Evolutionary conservation across 352 stramenopile genomes (phyloP), one percentile per base, ranked within the genome.

Genomic region (Globisporangium paddicum): DNA sequence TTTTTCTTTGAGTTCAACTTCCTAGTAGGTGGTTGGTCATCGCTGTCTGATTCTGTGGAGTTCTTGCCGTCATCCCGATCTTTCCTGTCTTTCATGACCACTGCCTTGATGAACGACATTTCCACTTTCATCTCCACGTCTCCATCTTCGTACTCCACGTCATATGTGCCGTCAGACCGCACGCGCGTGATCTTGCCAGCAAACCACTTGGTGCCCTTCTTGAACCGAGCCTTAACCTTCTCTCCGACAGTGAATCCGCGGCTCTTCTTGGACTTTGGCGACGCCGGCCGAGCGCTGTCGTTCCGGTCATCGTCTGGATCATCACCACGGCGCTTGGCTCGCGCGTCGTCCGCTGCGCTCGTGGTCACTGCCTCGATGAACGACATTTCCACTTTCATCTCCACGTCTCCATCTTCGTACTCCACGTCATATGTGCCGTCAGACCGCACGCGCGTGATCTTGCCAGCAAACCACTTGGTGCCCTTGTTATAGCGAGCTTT

Each of bases 361-460:
- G n/a, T 23, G 10, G 2, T 2, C 13, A 6, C 23, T 23, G 18
- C 26, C 30, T 78, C 62, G 32, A 83, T 79, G 1, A 53, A 66
- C 8, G 60, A 38, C 26, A 49, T 38, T 25, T 77, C 58, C 6
- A 83, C 73, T 3, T 66, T 62, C 38, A 68, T 65, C 13, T 79
- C 73, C 6, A 72, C 67, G 49, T 89, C 77, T 9, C 77, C 77
- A 23, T 89, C 82, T 3, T 85, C 66, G 52, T 89, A 90, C 23
- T 78, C 63, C 48, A 90, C 65, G 57, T 92, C 82, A 52, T 77
- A 88, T 0, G 75, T 86, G 0, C 77, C 84, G 60, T 96, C 80
- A 2, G 69, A 69, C 23, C 81, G 68, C 21, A 77, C 75, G 10
- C 82, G 67, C 0, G 49, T 59, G 46, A 96, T 84, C 64, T 79